Evolutionary conservation across 1,139 yeast species (phyloP), one percentile per base, ranked within the genome.

Genomic region (Saccharomyces hybrid): DNA sequence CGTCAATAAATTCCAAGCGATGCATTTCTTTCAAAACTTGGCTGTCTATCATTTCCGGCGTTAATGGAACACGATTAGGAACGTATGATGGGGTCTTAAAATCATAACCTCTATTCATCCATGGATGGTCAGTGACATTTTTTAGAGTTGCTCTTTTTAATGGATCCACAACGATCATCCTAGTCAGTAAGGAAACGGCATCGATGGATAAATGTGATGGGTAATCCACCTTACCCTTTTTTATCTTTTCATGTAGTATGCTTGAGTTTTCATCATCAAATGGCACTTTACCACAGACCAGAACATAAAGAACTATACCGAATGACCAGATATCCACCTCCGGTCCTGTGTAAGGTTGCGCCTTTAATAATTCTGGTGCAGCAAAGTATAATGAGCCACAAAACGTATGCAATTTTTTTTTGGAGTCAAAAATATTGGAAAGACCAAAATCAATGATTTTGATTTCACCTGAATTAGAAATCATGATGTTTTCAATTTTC

Each of bases 241-340:
- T 95, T 69, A 95, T 95, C 71, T 91, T 91, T 62, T 90, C 96
- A 70, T 95, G 99, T 64, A 95, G 77, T 1, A 88, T 95, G 50
- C 93, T 86, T 63, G 95, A 96, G 58, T 88, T 84, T 67, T 89
- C 95, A 69, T 95, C 99, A 70, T 95, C 99, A 71, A 95, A 95
- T 12, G 99, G 99, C 6, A 95, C 98, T 69, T 90, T 91, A 54
- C 99, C 99, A 69, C 97, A 91, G 2, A 93, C 96, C 59, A 95
- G 75, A 16, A 93, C 99, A 67, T 89, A 93, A 42, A 95, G 74
- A 0, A 93, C 97, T 50, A 93, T 96, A 57, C 99, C 99, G 76
- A 91, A 91, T 4, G 96, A 88, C 99, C 99, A 93, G 29, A 93
- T 86, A 69, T 93, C 99, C 51, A 95, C 97, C 70, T 95, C 99